These are phyloP conservation scores for Xylaria sp. DNA, from an alignment of 2,329 filamentous ascomycete genomes.

Conservation along the genomic window DNA sequence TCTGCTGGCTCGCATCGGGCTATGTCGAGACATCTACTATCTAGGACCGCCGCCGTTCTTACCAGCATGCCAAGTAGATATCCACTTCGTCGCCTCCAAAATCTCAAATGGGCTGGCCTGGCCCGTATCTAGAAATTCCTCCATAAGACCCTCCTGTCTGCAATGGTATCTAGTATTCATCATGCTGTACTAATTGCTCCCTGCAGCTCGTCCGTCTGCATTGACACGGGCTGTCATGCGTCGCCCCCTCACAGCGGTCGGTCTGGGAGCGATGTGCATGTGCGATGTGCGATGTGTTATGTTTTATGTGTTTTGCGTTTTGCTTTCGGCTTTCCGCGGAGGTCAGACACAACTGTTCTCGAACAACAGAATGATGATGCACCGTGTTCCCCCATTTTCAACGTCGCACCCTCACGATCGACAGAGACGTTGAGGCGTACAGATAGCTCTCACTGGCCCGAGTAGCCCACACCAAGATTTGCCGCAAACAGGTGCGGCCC, in stretches of 20 bases:
- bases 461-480: neutral
- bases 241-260: neutral
- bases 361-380: neutral
- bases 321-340: neutral
- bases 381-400: neutral
- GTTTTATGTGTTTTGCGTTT: neutral
- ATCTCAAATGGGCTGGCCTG: constrained; percentile 4
- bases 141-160: neutral
- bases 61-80: neutral
- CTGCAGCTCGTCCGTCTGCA: neutral
- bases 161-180: neutral
- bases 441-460: neutral
- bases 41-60: neutral
- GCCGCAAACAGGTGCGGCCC: neutral
- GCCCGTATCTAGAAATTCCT: neutral
- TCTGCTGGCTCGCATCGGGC: neutral
- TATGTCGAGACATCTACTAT: neutral
- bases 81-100: neutral
- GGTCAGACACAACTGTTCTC: neutral
- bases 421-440: neutral
- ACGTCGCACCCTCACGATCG: neutral
- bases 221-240: constrained; percentile 3
- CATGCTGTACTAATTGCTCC: neutral
- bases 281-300: neutral
- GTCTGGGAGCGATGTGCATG: neutral